Conservation (phyloP, 192 early-diverging fungal species). For the Podochytrium sp. region DNA sequence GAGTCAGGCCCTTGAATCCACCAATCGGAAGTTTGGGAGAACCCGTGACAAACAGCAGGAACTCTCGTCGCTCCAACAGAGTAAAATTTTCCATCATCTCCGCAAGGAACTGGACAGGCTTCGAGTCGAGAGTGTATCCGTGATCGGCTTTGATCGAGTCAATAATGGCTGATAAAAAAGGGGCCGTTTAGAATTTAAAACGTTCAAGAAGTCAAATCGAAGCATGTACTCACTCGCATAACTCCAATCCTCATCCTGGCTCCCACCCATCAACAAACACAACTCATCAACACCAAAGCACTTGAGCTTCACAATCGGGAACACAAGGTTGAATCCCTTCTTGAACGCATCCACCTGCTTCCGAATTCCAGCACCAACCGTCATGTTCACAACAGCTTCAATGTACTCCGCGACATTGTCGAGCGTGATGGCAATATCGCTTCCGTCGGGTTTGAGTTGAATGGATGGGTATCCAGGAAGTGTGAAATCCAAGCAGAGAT, state of each 20-base stretch:
- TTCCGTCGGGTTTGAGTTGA: slow-evolving; percentile 67
- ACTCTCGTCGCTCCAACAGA: slow-evolving; percentile 66
- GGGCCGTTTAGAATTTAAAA: background rate
- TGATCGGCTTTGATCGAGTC: slow-evolving; percentile 83
- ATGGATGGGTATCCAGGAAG: slow-evolving; percentile 78
- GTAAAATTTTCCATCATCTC: slow-evolving; percentile 72
- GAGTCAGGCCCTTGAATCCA: slow-evolving; percentile 80
- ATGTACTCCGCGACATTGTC: slow-evolving; percentile 84
- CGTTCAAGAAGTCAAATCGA: background rate
- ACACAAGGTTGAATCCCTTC: slow-evolving; percentile 80
- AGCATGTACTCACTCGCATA: slow-evolving; percentile 51
- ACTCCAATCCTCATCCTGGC: slow-evolving; percentile 78
- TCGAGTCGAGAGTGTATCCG: slow-evolving; percentile 76
- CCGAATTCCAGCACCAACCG: slow-evolving; percentile 66
- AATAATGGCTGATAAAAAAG: slow-evolving; percentile 60
- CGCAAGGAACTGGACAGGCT: slow-evolving; percentile 66
- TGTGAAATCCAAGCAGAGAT: slow-evolving; percentile 84
- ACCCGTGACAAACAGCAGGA: slow-evolving; percentile 88
- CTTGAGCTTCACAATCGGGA: slow-evolving; percentile 69
- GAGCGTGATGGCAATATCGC: slow-evolving; percentile 72
- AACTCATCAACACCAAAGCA: slow-evolving; percentile 78
- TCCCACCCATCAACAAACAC: slow-evolving; percentile 66
- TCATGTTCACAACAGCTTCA: slow-evolving; percentile 63
- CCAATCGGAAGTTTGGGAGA: slow-evolving; percentile 88
- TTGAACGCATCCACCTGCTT: slow-evolving; percentile 79